A percentile compares a stretch with the other conserved stretches of the same genome.
phyloP scores from a whole-genome alignment of 331 rosid genomes.

The Arachis monticola region DNA sequence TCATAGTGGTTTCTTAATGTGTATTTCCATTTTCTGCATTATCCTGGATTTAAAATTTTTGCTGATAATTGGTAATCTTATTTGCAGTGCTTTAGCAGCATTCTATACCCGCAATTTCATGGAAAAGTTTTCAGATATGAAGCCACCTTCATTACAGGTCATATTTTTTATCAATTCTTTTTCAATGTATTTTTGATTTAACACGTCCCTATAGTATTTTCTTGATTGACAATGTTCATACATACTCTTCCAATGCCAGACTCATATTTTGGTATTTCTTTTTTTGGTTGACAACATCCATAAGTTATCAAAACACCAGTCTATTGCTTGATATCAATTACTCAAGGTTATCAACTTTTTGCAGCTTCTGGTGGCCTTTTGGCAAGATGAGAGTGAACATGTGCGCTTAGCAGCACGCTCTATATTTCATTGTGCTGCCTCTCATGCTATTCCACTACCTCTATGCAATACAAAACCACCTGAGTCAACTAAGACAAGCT shows the following conservation, averaged over 20 bases:
- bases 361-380: slow-evolving; percentile 95
- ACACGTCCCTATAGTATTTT: background rate
- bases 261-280: slow-evolving; percentile 14
- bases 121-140: slow-evolving; percentile 77
- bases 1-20: slow-evolving; percentile 20
- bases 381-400: slow-evolving; percentile 97
- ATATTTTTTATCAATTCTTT: slow-evolving; percentile 40
- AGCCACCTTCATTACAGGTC: slow-evolving; percentile 95
- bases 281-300: slow-evolving; percentile 16
- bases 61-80: slow-evolving; percentile 38
- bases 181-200: slow-evolving; percentile 27
- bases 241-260: slow-evolving; percentile 13
- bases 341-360: slow-evolving; percentile 36
- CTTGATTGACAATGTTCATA: slow-evolving; percentile 18
- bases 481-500: slow-evolving; percentile 43
- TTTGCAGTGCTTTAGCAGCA: slow-evolving; percentile 93
- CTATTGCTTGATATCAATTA: slow-evolving; percentile 30
- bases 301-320: slow-evolving; percentile 20
- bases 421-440: slow-evolving; percentile 95
- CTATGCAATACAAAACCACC: slow-evolving; percentile 56
- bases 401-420: slow-evolving; percentile 97
- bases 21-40: slow-evolving; percentile 14
- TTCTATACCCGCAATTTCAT: slow-evolving; percentile 88
- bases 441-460: slow-evolving; percentile 81
- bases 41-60: slow-evolving; percentile 23